These are phyloP conservation scores for peach (Prunus persica) DNA, from an alignment of 306 rosid species.

Conservation along the genomic window Prunus_persica_NCBIv2 NC_034015.1:18167501-18168000, in stretches of 20 bases:
- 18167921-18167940: conserved; percentile 99
- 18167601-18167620: conserved; percentile 97
- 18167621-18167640: conserved; percentile 31
- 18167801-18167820: conserved; percentile 54
- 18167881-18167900: conserved; percentile 67
- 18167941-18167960: conserved; percentile 54
- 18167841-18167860: conserved; percentile 69
- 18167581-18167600: conserved; percentile 87
- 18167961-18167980: conserved; percentile 9
- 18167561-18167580: conserved; percentile 99
- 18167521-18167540: conserved; percentile 76
- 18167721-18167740: conserved; percentile 25
- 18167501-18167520: conserved; percentile 31
- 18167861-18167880: conserved; percentile 86
- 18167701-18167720: conserved; percentile 1
- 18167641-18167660: conserved; percentile 16
- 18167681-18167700: conserved; percentile 4
- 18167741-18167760: conserved; percentile 56
- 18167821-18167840: conserved; percentile 43
- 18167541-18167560: conserved; percentile 96
- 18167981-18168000: neutral
- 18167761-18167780: conserved; percentile 52
- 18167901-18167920: conserved; percentile 93
- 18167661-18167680: conserved; percentile 2
- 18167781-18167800: conserved; percentile 47